Conservation (phyloP, 192 early-diverging fungal species). For the Helicostylum pulchrum region DNA sequence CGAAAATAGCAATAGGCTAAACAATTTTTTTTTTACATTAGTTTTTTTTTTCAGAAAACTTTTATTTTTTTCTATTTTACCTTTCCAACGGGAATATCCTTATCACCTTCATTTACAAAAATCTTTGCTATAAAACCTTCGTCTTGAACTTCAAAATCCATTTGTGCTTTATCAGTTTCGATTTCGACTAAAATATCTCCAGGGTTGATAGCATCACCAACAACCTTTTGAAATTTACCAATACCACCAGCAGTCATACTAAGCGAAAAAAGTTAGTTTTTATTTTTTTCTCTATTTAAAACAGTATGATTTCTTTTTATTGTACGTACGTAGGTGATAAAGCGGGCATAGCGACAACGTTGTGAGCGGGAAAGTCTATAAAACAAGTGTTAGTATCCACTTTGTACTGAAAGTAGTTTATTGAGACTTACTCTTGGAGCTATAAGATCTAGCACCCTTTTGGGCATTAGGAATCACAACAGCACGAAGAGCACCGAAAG, state of each 20-base stretch:
- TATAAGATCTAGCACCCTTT: conserved; percentile 46
- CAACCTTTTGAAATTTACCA: conserved; percentile 89
- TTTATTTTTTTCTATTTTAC: conserved; percentile 27
- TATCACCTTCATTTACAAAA: conserved; percentile 74
- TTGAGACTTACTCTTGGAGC: conserved; percentile 44
- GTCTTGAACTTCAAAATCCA: conserved; percentile 99
- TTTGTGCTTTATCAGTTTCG: conserved; percentile 99
- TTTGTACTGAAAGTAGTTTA: no score
- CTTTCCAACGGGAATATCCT: conserved; percentile 82
- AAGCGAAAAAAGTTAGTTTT: background rate
- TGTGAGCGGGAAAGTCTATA: conserved; percentile 71
- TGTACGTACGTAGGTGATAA: conserved; percentile 77
- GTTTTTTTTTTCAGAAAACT: conserved; percentile 30
- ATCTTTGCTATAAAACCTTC: conserved; percentile 96
- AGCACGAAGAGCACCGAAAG: conserved; percentile 38
- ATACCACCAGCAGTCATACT: conserved; percentile 93
- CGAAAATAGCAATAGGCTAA: conserved; percentile 87
- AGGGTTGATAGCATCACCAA: conserved; percentile 83
- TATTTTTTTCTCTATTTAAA: no score
- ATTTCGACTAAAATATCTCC: conserved; percentile 97
- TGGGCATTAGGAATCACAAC: conserved; percentile 28
- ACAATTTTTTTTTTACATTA: conserved; percentile 2
- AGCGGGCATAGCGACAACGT: conserved; percentile 89
- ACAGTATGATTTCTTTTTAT: no score
- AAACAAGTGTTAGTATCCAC: conserved; percentile 7